Evolutionary conservation across 768 basidiomycete genomes (phyloP).

Genomic region (Lactifluus pinguis): DNA sequence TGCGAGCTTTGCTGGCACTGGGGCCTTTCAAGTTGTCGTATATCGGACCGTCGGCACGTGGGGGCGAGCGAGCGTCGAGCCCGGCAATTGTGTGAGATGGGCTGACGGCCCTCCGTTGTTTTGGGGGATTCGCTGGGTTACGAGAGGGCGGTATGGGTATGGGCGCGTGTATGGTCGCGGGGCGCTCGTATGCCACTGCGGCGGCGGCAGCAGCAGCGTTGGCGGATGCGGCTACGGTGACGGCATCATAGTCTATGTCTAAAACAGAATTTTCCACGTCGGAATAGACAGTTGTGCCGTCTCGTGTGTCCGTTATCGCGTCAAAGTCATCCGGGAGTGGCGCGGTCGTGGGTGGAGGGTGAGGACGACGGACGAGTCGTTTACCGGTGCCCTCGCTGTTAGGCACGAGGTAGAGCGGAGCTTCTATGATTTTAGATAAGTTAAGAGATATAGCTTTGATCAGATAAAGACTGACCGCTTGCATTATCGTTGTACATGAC

Average conservation of each 20-base stretch:
- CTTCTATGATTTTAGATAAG: slow-evolving; percentile 1
- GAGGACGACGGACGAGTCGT: slow-evolving; percentile 30
- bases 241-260: slow-evolving; percentile 17
- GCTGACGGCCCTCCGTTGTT: slow-evolving; percentile 7
- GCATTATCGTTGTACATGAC: slow-evolving; percentile 19
- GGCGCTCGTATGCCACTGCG: not conserved
- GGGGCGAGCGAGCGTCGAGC: not conserved
- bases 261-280: slow-evolving; percentile 12
- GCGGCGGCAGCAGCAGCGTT: no score
- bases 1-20: slow-evolving; percentile 13
- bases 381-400: slow-evolving; percentile 31
- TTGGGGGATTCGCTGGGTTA: not conserved
- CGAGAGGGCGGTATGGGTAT: not conserved
- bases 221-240: slow-evolving; percentile 9
- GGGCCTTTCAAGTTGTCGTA: not conserved
- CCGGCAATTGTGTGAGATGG: slow-evolving; percentile 14
- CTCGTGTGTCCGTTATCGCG: slow-evolving; percentile 24
- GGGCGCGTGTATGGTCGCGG: not conserved
- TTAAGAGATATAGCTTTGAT: not conserved
- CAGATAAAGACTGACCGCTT: slow-evolving; percentile 7
- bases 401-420: slow-evolving; percentile 30
- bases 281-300: slow-evolving; percentile 14
- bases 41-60: not conserved
- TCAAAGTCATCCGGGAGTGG: slow-evolving; percentile 36
- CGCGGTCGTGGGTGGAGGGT: slow-evolving; percentile 32